Base-by-base conservation (phyloP, 2,329 filamentous ascomycete species). In the Fusarium metavorans region DNA sequence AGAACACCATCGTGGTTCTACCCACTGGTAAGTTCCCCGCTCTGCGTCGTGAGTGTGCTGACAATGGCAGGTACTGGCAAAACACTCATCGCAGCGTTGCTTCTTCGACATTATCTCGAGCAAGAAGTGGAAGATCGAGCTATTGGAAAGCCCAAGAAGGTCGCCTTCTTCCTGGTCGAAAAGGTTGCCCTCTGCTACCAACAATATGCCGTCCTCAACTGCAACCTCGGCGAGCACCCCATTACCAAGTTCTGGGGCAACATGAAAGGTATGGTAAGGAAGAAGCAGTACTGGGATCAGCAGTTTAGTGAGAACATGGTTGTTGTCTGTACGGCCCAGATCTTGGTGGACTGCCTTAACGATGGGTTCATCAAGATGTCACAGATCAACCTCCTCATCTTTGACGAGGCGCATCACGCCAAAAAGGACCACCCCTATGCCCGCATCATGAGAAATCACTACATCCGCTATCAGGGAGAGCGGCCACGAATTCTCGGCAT, bases 381-480 rank as follows among this genome's bases (percentile, higher is more conserved):
- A 20, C 90, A 93, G 76, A 95, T 98, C 81, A 98, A 96, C 78
- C 88, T 99, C 2, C 86, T 99, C 41, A 92, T 98, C 69, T 98
- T 99, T 75, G 97, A 99, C 78, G 97, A 99, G 83, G 97, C 95
- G 7, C 97, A 99, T 78, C 97, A 98, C 79, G 92, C 96, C 0
- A 99, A 99, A 83, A 97, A 96, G 81, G 93, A 95, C 61, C 97
- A 99, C 78, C 89, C 94, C 0, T 99, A 98, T 80, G 94, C 96
- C 23, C 89, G 91, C 32, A 97, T 99, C 68, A 94, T 99, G 83
- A 95, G 94, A 77, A 93, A 97, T 68, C 95, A 94, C 76, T 98
- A 98, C 79, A 78, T 90, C 2, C 83, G 87, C 3, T 85, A 87
- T 34, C 76, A 81, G 2, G 83, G 86, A 1, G 72, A 81, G 0